Conservation (phyloP, 2,329 filamentous ascomycete genomes). For the Xylaria sp. region DNA sequence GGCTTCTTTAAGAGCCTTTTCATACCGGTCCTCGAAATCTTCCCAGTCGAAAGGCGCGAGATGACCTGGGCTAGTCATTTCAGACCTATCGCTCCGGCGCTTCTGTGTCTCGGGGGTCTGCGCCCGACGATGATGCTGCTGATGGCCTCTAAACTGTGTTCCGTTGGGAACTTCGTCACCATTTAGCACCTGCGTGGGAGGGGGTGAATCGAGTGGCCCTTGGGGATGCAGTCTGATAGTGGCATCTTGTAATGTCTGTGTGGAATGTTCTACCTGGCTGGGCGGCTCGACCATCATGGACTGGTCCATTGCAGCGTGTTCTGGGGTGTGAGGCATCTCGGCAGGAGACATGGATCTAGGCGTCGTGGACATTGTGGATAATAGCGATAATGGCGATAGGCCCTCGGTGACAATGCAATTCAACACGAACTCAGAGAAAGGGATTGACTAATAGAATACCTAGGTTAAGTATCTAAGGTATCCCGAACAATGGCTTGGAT, state of each 20-base stretch:
- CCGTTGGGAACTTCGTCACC: conserved; percentile 25
- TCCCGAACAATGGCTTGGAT: too few relatives aligned
- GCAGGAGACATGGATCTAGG: conserved; percentile 34
- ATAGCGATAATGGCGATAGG: not conserved
- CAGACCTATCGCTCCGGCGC: conserved; percentile 42
- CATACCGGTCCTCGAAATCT: conserved; percentile 73
- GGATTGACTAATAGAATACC: conserved; percentile 19
- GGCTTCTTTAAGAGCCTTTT: conserved; percentile 66
- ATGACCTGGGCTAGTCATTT: conserved; percentile 52
- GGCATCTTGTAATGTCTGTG: conserved; percentile 31
- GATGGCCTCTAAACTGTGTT: conserved; percentile 23
- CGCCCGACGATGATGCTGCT: conserved; percentile 35
- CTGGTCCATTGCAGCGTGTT: conserved; percentile 32
- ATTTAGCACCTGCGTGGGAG: conserved; percentile 27
- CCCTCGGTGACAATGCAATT: not conserved
- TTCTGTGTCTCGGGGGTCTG: conserved; percentile 47
- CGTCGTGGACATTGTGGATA: conserved; percentile 36
- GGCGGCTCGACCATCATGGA: conserved; percentile 42
- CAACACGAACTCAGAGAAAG: not conserved
- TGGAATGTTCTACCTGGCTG: conserved; percentile 32
- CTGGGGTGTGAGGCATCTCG: conserved; percentile 30
- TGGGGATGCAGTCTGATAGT: conserved; percentile 34
- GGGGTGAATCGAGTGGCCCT: conserved; percentile 26
- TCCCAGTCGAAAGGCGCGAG: conserved; percentile 75
- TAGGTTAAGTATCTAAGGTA: too few relatives aligned